A percentile compares a stretch with the other conserved stretches of the same genome.
Conservation (phyloP, 495 filamentous ascomycete species). For the Penicillium longicatenatum region DNA sequence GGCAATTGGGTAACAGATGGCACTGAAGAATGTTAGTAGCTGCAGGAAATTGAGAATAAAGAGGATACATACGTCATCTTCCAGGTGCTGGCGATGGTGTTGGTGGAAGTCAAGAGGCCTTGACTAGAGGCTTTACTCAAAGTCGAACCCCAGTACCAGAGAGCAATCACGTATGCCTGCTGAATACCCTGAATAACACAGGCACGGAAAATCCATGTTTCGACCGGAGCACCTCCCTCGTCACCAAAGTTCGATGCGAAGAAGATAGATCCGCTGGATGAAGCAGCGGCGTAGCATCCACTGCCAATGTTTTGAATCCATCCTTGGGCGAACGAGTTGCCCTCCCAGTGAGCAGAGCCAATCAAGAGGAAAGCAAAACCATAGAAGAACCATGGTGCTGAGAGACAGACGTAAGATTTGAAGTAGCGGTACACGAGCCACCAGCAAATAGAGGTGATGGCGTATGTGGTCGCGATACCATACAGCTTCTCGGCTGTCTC, state of each 20-base stretch:
- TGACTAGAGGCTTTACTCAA: constrained; percentile 36
- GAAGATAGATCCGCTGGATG: constrained; percentile 51
- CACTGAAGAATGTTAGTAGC: constrained; percentile 23
- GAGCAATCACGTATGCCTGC: constrained; percentile 49
- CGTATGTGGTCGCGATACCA: constrained; percentile 66
- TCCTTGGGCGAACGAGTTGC: constrained; percentile 40
- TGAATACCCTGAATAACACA: constrained; percentile 53
- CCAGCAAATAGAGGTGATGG: constrained; percentile 62
- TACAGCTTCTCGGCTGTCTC: constrained; percentile 66
- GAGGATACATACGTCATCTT: constrained; percentile 43
- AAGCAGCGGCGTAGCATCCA: constrained; percentile 48
- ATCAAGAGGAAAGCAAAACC: constrained; percentile 67
- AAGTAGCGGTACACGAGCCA: constrained; percentile 64
- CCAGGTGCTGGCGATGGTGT: constrained; percentile 43
- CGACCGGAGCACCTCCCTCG: constrained; percentile 49
- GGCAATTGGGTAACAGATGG: constrained; percentile 48
- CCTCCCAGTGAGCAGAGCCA: constrained; percentile 59
- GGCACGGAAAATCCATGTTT: constrained; percentile 53
- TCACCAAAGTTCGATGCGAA: constrained; percentile 55
- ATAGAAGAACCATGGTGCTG: constrained; percentile 63
- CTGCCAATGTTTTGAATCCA: constrained; percentile 53
- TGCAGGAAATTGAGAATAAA: constrained; percentile 9
- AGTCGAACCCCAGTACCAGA: constrained; percentile 54
- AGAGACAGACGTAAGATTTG: constrained; percentile 62
- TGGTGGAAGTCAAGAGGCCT: constrained; percentile 34